These are phyloP conservation scores for Recurvomyces mirabilis DNA, from an alignment of 495 filamentous ascomycete genomes.

Conservation along the genomic window DNA sequence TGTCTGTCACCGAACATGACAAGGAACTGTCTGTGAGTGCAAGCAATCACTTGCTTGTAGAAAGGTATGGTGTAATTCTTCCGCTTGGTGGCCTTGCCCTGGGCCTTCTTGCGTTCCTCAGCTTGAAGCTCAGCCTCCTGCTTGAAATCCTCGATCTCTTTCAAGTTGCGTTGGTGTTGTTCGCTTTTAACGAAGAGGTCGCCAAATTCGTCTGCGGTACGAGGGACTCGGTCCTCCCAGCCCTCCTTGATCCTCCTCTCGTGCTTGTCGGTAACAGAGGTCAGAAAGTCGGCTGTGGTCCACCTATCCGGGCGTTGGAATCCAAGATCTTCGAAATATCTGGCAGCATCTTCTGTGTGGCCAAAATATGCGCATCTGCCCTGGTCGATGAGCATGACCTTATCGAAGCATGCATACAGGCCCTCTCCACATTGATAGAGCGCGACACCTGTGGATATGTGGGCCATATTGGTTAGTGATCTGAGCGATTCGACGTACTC, in stretches of 20 bases:
- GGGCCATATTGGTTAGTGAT: conserved; percentile 49
- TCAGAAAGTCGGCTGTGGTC: conserved; percentile 63
- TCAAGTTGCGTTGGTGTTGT: conserved; percentile 22
- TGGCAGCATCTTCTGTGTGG: conserved; percentile 19
- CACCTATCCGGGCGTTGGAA: conserved; percentile 46
- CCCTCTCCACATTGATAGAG: conserved; percentile 63
- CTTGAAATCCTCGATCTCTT: conserved; percentile 40
- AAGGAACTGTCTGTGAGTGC: conserved; percentile 54
- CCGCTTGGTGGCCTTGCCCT: conserved; percentile 39
- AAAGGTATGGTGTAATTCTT: conserved; percentile 62
- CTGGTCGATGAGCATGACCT: conserved; percentile 56
- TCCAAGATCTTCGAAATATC: conserved; percentile 42
- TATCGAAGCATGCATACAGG: conserved; percentile 50
- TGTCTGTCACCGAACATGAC: conserved; percentile 53
- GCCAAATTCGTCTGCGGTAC: conserved; percentile 53
- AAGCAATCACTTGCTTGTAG: conserved; percentile 53
- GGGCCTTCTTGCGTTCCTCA: conserved; percentile 38
- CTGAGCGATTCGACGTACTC: conserved; percentile 54
- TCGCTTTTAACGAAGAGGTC: conserved; percentile 41
- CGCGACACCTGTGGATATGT: conserved; percentile 50
- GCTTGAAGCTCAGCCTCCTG: conserved; percentile 36
- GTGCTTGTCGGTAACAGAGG: conserved; percentile 53
- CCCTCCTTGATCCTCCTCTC: conserved; percentile 50
- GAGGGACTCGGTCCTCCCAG: conserved; percentile 51
- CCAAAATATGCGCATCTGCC: conserved; percentile 53